Evolutionary conservation across 2,329 filamentous ascomycete species (phyloP).

Genomic region (Ceratocystis colombiana): DNA sequence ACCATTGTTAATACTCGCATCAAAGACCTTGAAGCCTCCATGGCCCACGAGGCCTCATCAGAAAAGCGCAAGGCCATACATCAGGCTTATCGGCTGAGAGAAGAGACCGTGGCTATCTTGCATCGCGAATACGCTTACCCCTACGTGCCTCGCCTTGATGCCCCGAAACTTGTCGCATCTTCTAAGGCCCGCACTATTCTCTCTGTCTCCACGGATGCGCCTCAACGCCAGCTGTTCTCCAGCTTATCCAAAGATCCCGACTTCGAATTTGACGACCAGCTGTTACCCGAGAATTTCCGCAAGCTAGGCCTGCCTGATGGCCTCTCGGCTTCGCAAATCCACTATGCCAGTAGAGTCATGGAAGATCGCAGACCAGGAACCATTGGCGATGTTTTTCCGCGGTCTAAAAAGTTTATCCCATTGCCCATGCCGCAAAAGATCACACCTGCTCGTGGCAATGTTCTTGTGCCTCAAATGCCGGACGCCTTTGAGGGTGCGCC

Average conservation of each 20-base stretch:
- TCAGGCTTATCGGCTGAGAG: slow-evolving; percentile 27
- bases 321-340: slow-evolving; percentile 42
- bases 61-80: slow-evolving; percentile 26
- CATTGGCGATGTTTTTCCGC: slow-evolving; percentile 54
- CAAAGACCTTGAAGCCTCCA: slow-evolving; percentile 38
- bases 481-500: slow-evolving; percentile 46
- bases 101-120: slow-evolving; percentile 52
- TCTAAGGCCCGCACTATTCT: slow-evolving; percentile 46
- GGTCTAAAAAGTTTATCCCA: slow-evolving; percentile 40
- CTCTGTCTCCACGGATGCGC: slow-evolving; percentile 66
- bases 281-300: slow-evolving; percentile 39
- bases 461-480: slow-evolving; percentile 45
- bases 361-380: slow-evolving; percentile 41
- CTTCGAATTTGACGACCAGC: slow-evolving; percentile 27
- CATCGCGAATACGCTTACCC: slow-evolving; percentile 50
- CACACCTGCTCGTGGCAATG: slow-evolving; percentile 53
- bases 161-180: slow-evolving; percentile 6
- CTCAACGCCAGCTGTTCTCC: slow-evolving; percentile 71
- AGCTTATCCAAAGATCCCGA: slow-evolving; percentile 49
- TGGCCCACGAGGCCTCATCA: slow-evolving; percentile 27
- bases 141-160: slow-evolving; percentile 12
- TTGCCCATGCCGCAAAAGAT: slow-evolving; percentile 53
- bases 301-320: slow-evolving; percentile 64
- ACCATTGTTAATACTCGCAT: slow-evolving; percentile 41
- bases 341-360: slow-evolving; percentile 34